phyloP scores from a whole-genome alignment of 306 rosid genomes.

The Datisca glomerata region DNA sequence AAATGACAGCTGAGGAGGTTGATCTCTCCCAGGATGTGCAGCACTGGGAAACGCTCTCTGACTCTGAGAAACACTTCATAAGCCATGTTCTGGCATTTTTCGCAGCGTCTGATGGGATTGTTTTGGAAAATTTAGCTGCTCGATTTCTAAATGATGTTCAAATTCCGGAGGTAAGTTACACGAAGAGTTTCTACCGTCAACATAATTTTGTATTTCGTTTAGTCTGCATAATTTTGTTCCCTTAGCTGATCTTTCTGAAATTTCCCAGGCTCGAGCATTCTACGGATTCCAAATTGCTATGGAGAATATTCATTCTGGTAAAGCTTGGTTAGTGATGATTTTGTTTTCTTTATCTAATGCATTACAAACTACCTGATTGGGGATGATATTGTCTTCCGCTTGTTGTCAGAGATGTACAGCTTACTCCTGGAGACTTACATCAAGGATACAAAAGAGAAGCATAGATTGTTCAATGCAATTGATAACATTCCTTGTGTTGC shows the following conservation, averaged over 20 bases:
- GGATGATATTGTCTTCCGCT: slow-evolving; percentile 13
- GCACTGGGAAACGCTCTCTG: slow-evolving; percentile 60
- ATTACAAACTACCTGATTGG: slow-evolving; percentile 14
- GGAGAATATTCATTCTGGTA: slow-evolving; percentile 95
- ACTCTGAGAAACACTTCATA: slow-evolving; percentile 76
- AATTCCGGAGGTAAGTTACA: slow-evolving; percentile 68
- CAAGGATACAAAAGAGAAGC: slow-evolving; percentile 77
- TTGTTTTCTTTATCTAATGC: slow-evolving; percentile 10
- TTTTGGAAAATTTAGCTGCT: slow-evolving; percentile 79
- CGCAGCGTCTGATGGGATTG: slow-evolving; percentile 93
- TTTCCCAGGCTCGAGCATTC: slow-evolving; percentile 77
- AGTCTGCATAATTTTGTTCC: background rate
- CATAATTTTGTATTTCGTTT: background rate
- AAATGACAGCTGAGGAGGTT: slow-evolving; percentile 80
- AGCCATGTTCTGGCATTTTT: slow-evolving; percentile 76
- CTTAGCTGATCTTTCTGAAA: too few relatives aligned
- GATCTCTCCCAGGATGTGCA: slow-evolving; percentile 62
- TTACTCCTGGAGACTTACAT: slow-evolving; percentile 80
- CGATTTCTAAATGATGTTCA: slow-evolving; percentile 77
- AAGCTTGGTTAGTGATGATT: slow-evolving; percentile 10
- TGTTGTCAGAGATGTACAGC: slow-evolving; percentile 78
- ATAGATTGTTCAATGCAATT: slow-evolving; percentile 67
- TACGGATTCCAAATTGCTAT: slow-evolving; percentile 91
- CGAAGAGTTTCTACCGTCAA: too few relatives aligned
- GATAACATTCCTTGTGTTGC: slow-evolving; percentile 77